Evolutionary conservation across 352 stramenopile genomes (phyloP).

Genomic region (Phytophthora capsici): DNA sequence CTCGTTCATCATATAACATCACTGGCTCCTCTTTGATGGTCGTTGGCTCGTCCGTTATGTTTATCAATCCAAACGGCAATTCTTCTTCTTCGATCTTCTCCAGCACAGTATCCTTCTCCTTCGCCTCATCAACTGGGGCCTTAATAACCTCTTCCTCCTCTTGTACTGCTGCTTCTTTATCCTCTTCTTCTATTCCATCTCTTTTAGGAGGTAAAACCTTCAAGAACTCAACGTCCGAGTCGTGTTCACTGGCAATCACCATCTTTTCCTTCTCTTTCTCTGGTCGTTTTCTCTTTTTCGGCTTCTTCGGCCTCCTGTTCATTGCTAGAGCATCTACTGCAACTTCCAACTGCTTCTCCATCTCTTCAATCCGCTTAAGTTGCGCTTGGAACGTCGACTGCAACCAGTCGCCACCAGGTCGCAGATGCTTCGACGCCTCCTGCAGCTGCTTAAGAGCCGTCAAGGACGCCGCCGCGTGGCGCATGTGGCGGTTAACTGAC

Average conservation of each 20-base stretch:
- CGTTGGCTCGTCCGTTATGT: background rate
- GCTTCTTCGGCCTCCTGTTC: slow-evolving; percentile 1
- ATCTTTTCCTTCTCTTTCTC: background rate
- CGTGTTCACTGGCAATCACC: background rate
- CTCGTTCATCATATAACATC: background rate
- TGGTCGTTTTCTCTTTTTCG: slow-evolving; percentile 22
- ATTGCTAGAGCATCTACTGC: slow-evolving; percentile 3
- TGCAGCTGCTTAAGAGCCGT: slow-evolving; percentile 34
- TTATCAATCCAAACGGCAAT: slow-evolving; percentile 20
- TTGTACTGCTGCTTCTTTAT: background rate
- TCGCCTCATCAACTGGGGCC: background rate
- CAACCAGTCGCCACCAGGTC: slow-evolving; percentile 26
- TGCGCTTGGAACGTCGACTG: slow-evolving; percentile 8
- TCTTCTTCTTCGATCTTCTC: slow-evolving; percentile 2
- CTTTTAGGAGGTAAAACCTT: background rate
- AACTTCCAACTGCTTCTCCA: slow-evolving; percentile 6
- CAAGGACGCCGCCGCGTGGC: slow-evolving; percentile 20
- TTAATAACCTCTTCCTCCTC: slow-evolving; percentile 3
- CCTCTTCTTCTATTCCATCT: background rate
- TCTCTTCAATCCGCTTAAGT: slow-evolving; percentile 22
- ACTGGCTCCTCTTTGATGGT: slow-evolving; percentile 28
- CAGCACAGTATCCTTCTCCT: no score
- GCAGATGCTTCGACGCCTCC: slow-evolving; percentile 28
- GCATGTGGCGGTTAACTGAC: slow-evolving; percentile 7
- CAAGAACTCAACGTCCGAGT: slow-evolving; percentile 3